Base-by-base conservation (phyloP, 2,329 filamentous ascomycete species). In the Fusarium penzigii region DNA sequence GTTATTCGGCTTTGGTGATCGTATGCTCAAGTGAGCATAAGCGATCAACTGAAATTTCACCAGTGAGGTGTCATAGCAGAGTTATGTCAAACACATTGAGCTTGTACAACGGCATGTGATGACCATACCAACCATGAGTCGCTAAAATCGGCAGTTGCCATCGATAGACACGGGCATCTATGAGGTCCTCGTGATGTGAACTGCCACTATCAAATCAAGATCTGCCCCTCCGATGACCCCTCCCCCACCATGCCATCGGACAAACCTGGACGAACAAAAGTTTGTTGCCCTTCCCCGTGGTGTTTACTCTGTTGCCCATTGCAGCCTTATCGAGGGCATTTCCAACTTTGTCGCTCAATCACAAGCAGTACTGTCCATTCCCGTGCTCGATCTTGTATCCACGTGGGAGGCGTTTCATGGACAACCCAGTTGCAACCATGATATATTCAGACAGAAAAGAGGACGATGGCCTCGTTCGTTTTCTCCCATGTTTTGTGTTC, bases 281-380 rank as follows among this genome's bases (percentile, higher is more conserved):
- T 57, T 58, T 63, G 53, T 59, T 45, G 46, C 57, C 59, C 58
- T 52, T 61, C 62, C 68, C 57, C 68, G 68, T 71, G 68, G 58
- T 62, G 51, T 54, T 60, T 51, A 52, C 57, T 55, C 46, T 49
- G 50, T 53, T 48, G 44, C 51, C 53, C 52, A 66, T 66, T 68
- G 59, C 53, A 61, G 60, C 60, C 49, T 60, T 39, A 34, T 44
- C 16, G 32, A 39, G 34, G 49, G 49, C 34, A 51, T 43, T 29
- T 29, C 44, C 42, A 48, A 51, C 20, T 62, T 59, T 65, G 55
- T 56, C 51, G 45, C 44, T 47, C 48, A 39, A 29, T 32, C 20
- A 34, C 39, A 29, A 42, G 43, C 48, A 29, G 41, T 44, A 42
- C 29, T 44, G 44, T 49, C 51, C 53, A 53, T 62, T 61, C 57